Evolutionary conservation across 441 rosid genomes (phyloP).

Genomic region (Arabidopsis hybrid): DNA sequence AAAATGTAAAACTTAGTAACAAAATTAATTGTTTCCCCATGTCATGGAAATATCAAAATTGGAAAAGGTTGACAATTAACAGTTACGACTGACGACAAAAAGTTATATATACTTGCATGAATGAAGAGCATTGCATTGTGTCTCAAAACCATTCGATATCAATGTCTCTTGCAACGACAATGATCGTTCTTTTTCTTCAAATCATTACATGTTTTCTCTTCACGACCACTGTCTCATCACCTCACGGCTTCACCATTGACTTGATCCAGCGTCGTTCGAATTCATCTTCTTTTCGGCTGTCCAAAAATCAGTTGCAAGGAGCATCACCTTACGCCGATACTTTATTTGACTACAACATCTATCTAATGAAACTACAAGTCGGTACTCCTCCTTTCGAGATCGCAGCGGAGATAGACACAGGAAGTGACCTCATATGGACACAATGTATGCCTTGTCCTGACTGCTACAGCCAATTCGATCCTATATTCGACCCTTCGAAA

Average conservation of each 20-base stretch:
- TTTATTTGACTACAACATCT: background rate
- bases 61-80: background rate
- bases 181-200: conserved; percentile 14
- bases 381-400: conserved; percentile 37
- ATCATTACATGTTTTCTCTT: conserved; percentile 26
- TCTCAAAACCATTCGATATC: conserved; percentile 4
- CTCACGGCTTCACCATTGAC: conserved; percentile 35
- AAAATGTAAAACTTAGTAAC: conserved; percentile 1
- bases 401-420: conserved; percentile 19
- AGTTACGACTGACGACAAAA: background rate
- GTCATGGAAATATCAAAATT: background rate
- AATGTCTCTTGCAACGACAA: background rate
- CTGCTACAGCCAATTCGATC: conserved; percentile 26
- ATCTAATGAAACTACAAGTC: conserved; percentile 34
- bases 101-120: conserved; percentile 8
- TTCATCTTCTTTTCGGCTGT: conserved; percentile 8
- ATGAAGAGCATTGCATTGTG: background rate
- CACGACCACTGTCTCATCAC: conserved; percentile 10
- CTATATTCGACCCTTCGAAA: conserved; percentile 30
- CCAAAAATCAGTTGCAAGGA: background rate
- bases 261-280: conserved; percentile 27
- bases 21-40: background rate
- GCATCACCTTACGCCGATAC: conserved; percentile 26
- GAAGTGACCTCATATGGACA: conserved; percentile 5
- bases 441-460: conserved; percentile 11